Conservation (phyloP, 176 grass and related monocot genomes). For the Hordeum vulgare region MorexV3_pseudomolecules_assembly NC_058521.1:421408564-421409063, state of each 20-base stretch:
- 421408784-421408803: conserved; percentile 87
- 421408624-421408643: not conserved
- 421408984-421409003: conserved; percentile 84
- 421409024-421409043: conserved; percentile 49
- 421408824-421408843: conserved; percentile 67
- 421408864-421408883: conserved; percentile 78
- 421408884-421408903: conserved; percentile 88
- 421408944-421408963: conserved; percentile 69
- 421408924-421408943: conserved; percentile 82
- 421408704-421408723: not conserved
- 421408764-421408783: conserved; percentile 80
- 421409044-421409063: conserved; percentile 27
- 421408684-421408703: not conserved
- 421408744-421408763: conserved; percentile 58
- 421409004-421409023: conserved; percentile 87
- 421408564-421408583: not conserved
- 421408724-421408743: not conserved
- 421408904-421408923: conserved; percentile 83
- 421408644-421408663: not conserved
- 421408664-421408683: not conserved
- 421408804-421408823: conserved; percentile 86
- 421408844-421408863: conserved; percentile 75
- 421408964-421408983: conserved; percentile 74
- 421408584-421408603: not conserved
- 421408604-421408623: not conserved